These are phyloP conservation scores for Blastobotrys arbuscula DNA, from an alignment of 1,139 yeast genomes.

Conservation along the genomic window DNA sequence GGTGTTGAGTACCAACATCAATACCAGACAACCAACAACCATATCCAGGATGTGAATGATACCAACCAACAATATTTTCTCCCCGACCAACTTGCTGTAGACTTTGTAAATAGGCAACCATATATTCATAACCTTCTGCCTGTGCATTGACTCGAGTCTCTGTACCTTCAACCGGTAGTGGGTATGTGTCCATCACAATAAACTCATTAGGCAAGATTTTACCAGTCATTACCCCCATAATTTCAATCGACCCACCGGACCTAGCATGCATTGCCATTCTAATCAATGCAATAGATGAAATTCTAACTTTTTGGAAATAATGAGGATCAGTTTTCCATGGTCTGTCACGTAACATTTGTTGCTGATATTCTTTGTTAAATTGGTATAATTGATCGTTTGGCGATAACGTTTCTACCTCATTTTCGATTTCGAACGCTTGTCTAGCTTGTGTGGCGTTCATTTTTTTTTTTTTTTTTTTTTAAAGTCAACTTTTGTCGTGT, in stretches of 20 bases:
- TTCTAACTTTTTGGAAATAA: slow-evolving; percentile 59
- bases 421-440: slow-evolving; percentile 36
- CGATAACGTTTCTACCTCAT: slow-evolving; percentile 24
- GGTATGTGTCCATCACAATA: slow-evolving; percentile 75
- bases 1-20: slow-evolving; percentile 81
- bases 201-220: slow-evolving; percentile 54
- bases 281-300: slow-evolving; percentile 69
- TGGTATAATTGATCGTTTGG: slow-evolving; percentile 27
- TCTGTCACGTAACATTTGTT: slow-evolving; percentile 25
- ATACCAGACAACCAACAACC: slow-evolving; percentile 93
- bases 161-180: slow-evolving; percentile 91
- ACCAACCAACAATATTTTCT: slow-evolving; percentile 72
- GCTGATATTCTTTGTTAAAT: slow-evolving; percentile 31
- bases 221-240: slow-evolving; percentile 94
- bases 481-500: too few species aligned
- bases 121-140: slow-evolving; percentile 88
- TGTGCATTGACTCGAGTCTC: slow-evolving; percentile 95
- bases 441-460: not conserved
- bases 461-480: too few species aligned
- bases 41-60: slow-evolving; percentile 96
- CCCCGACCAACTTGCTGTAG: slow-evolving; percentile 49
- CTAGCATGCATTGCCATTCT: slow-evolving; percentile 83
- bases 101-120: slow-evolving; percentile 74
- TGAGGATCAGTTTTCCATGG: slow-evolving; percentile 50
- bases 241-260: slow-evolving; percentile 82